A percentile compares a stretch with the other conserved stretches of the same genome.
phyloP scores from a whole-genome alignment of 2,329 filamentous ascomycete species.

The Talaromyces albobiverticillius region DNA sequence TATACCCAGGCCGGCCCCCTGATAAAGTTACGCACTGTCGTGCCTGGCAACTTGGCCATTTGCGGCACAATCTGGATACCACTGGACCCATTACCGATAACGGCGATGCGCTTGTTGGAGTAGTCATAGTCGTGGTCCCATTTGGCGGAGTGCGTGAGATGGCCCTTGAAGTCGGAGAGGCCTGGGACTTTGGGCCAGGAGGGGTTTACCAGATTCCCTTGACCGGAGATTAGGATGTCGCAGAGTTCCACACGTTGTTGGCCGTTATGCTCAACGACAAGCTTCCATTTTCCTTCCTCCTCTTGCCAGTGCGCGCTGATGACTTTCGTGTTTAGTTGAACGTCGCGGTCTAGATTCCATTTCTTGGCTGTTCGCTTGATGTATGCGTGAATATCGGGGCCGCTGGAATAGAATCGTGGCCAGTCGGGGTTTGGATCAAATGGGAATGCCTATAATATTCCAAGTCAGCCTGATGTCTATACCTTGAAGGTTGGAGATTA shows the following conservation, averaged over 20 bases:
- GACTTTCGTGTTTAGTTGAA: conserved; percentile 25
- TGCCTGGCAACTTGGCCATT: conserved; percentile 29
- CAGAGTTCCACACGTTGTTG: conserved; percentile 17
- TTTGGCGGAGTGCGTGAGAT: conserved; percentile 28
- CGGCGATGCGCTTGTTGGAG: conserved; percentile 20
- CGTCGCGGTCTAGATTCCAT: conserved; percentile 24
- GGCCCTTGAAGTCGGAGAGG: conserved; percentile 26
- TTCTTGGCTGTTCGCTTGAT: conserved; percentile 23
- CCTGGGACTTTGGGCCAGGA: conserved; percentile 5
- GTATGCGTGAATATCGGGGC: conserved; percentile 26
- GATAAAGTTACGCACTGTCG: conserved; percentile 26
- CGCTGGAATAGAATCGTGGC: conserved; percentile 21
- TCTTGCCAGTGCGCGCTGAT: conserved; percentile 28
- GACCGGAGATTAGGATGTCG: conserved; percentile 24
- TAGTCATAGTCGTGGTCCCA: conserved; percentile 28
- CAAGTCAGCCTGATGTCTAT: no score
- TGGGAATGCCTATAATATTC: conserved; percentile 1
- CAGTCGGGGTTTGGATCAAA: conserved; percentile 15
- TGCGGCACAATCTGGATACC: conserved; percentile 37
- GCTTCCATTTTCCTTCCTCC: conserved; percentile 24
- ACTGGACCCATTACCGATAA: conserved; percentile 26
- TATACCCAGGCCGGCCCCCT: conserved; percentile 2
- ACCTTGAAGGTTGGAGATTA: no score
- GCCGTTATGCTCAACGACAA: conserved; percentile 19
- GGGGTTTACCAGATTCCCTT: conserved; percentile 25